Evolutionary conservation across 495 filamentous ascomycete genomes (phyloP).

Genomic region (Apiosordaria backusii): DNA sequence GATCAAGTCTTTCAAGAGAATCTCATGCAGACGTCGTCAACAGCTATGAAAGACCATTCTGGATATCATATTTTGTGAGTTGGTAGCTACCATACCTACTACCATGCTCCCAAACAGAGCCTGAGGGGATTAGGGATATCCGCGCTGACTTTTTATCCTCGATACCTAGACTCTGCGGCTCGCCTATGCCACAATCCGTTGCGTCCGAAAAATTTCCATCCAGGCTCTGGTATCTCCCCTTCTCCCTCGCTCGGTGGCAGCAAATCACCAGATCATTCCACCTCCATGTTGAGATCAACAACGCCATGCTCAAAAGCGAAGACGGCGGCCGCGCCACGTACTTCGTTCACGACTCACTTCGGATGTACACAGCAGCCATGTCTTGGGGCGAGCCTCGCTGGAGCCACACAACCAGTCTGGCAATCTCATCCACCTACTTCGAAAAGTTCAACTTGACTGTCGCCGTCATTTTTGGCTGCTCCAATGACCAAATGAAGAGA

Average conservation of each 20-base stretch:
- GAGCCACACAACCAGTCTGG: neutral
- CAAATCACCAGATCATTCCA: neutral
- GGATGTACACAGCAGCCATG: neutral
- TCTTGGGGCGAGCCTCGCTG: neutral
- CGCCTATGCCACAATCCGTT: too few species aligned
- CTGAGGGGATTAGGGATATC: too few species aligned
- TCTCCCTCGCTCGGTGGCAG: neutral
- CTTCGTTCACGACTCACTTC: neutral
- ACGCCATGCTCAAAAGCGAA: neutral
- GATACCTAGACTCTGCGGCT: too few species aligned
- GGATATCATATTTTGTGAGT: too few species aligned
- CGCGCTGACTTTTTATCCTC: too few species aligned
- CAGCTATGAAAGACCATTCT: too few species aligned
- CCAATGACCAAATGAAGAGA: neutral
- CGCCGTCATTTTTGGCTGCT: neutral
- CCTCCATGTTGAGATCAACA: neutral
- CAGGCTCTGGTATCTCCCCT: too few species aligned
- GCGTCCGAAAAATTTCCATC: too few species aligned
- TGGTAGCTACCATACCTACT: too few species aligned
- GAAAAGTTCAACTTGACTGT: neutral
- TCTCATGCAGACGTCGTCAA: too few species aligned
- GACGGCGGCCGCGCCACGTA: neutral
- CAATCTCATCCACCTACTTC: neutral
- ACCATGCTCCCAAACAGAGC: too few species aligned
- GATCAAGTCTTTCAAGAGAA: too few species aligned